phyloP scores from a whole-genome alignment of 768 basidiomycete genomes.

The Chalciporus sphaerocephalus region DNA sequence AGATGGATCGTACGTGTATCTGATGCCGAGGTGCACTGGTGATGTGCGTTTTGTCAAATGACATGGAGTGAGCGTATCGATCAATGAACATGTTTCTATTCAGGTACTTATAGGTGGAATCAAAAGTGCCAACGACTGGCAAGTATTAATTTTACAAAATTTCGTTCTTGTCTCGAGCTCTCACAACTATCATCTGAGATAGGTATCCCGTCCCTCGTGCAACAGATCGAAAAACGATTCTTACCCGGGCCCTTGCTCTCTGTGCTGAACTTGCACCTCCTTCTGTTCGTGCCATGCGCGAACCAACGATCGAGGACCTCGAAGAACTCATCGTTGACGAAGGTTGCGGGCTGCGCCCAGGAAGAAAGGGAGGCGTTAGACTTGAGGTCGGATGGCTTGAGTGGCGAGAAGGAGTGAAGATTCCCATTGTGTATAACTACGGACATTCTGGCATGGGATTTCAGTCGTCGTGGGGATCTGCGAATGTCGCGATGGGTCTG shows the following conservation, averaged over 20 bases:
- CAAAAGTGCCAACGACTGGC: conserved; percentile 59
- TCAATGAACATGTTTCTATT: neutral
- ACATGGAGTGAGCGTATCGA: neutral
- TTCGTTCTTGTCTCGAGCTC: neutral
- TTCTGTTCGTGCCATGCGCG: conserved; percentile 42
- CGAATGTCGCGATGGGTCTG: conserved; percentile 44
- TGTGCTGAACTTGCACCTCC: conserved; percentile 58
- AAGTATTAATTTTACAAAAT: neutral
- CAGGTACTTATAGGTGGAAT: conserved; percentile 61
- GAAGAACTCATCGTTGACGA: conserved; percentile 45
- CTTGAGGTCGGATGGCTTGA: conserved; percentile 47
- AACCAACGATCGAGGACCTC: conserved; percentile 48
- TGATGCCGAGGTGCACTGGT: conserved; percentile 36
- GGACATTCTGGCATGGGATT: conserved; percentile 66
- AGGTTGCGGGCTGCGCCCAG: conserved; percentile 64
- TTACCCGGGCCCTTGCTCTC: conserved; percentile 46
- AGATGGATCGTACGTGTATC: conserved; percentile 33
- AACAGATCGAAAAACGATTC: conserved; percentile 57
- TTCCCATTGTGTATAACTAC: conserved; percentile 61
- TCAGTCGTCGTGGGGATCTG: conserved; percentile 63
- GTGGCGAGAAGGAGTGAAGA: conserved; percentile 21
- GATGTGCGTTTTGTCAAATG: conserved; percentile 33
- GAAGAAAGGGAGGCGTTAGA: conserved; percentile 62
- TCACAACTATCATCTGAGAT: neutral
- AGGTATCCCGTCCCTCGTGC: conserved; percentile 65